Base-by-base conservation (phyloP, 495 filamentous ascomycete species). In the Lasiosphaeria ovina region DNA sequence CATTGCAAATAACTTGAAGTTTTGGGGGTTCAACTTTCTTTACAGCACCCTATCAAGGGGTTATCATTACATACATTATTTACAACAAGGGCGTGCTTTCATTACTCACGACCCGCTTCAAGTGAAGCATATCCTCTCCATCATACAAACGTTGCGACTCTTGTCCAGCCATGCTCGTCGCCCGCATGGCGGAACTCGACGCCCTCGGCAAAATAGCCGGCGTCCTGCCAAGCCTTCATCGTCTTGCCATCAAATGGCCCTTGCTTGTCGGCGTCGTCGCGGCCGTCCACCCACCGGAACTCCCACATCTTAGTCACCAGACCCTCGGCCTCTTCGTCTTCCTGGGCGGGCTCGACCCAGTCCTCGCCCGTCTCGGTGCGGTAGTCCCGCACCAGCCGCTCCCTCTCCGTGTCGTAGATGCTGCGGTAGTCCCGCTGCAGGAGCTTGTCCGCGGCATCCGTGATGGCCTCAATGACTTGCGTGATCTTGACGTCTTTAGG, bases 121-220 rank as follows among this genome's bases (percentile, higher is more conserved):
- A 24, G 24, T 24, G 24, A 24, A 24, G 24, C 47, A 50, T 49
- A 16, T 50, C 47, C 12, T 31, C 14, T 17, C 0, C 24, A 24
- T 82, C 69, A 87, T 69, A 83, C 76, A 81, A 92, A 93, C 57
- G 77, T 78, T 16, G 81, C 83, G 12, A 80, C 62, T 45, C 79
- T 74, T 45, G 72, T 85, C 92, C 92, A 97, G 8, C 68, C 73
- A 3, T 65, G 73, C 33, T 81, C 76, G 35, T 83, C 81, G 11
- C 84, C 87, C 5, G 77, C 83, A 47, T 74, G 79, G 55, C 88
- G 79, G 68, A 98, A 98, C 71, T 98, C 93, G 32, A 96, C 90
- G 0, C 91, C 93, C 64, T 96, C 90, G 2, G 87, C 91, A 76
- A 98, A 98, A 65, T 97, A 98, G 5, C 95, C 95, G 10, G 91